These are phyloP conservation scores for Cystoisospora suis DNA, from an alignment of 169 alveolate species.

Conservation along the genomic window DNA sequence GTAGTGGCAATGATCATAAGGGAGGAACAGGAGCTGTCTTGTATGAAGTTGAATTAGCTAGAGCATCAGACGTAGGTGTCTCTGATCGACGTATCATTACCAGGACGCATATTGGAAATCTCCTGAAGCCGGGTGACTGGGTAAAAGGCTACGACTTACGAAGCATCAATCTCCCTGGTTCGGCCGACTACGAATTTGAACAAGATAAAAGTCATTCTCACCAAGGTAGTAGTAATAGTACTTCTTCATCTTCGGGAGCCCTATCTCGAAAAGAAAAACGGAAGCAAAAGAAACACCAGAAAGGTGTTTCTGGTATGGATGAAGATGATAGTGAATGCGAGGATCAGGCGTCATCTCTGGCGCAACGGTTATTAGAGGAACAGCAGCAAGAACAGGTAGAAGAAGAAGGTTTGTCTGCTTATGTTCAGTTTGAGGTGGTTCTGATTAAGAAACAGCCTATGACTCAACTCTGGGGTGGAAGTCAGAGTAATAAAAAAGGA, in stretches of 20 bases:
- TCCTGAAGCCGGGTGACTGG: slow-evolving; percentile 53
- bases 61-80: slow-evolving; percentile 49
- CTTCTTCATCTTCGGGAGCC: neutral
- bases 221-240: neutral
- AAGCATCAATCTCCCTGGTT: slow-evolving; percentile 57
- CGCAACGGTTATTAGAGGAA: neutral
- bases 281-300: neutral
- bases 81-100: slow-evolving; percentile 30
- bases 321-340: neutral
- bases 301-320: neutral
- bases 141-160: slow-evolving; percentile 61
- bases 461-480: neutral
- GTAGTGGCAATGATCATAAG: too few relatives aligned
- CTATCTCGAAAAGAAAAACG: neutral
- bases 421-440: neutral
- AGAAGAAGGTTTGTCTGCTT: neutral
- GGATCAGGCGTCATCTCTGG: neutral
- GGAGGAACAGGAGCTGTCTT: too few relatives aligned
- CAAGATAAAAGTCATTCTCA: neutral
- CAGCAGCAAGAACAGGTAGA: neutral
- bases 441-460: slow-evolving; percentile 3
- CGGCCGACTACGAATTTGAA: slow-evolving; percentile 44
- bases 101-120: slow-evolving; percentile 35
- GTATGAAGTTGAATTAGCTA: slow-evolving; percentile 50
- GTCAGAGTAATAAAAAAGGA: too few relatives aligned